Base-by-base conservation (phyloP, 2,329 filamentous ascomycete genomes). In the Paecilomyces variotii region DNA sequence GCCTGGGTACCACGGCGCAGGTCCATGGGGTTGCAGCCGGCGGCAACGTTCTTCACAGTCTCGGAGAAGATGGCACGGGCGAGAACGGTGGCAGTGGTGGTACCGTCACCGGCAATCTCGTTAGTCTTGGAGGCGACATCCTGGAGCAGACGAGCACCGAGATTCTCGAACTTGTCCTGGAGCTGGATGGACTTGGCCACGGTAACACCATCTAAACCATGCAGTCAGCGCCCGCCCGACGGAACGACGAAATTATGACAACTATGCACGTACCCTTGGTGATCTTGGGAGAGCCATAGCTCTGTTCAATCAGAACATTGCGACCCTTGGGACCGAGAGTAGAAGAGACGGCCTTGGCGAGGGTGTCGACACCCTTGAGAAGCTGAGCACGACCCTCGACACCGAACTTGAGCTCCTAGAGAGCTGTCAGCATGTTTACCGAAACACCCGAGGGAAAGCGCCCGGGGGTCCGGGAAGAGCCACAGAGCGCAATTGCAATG, bases 111-210 rank as follows among this genome's bases (percentile, higher is more conserved):
- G 67, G 94, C 94, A 68, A 91, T 87, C 82, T 99, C 94, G 83
- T 99, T 99, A 74, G 94, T 99, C 87, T 99, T 99, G 74, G 90
- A 94, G 71, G 94, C 94, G 67, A 99, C 94, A 78, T 99, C 94
- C 81, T 97, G 92, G 68, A 99, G 86, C 67, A 99, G 87, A 74
- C 90, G 89, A 71, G 94, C 94, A 76, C 94, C 94, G 69, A 99
- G 90, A 84, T 99, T 99, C 82, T 99, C 94, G 79, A 97, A 99
- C 82, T 97, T 97, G 84, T 99, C 94, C 84, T 99, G 87, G 66
- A 99, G 86, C 64, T 85, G 86, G 72, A 99, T 89, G 64, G 93
- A 91, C 80, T 88, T 93, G 68, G 90, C 90, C 69, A 94, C 90
- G 68, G 89, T 92, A 53, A 94, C 90, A 86, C 90, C 90, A 78